Evolutionary conservation across 2,329 filamentous ascomycete species (phyloP).

Genomic region (Colletotrichum sp.): DNA sequence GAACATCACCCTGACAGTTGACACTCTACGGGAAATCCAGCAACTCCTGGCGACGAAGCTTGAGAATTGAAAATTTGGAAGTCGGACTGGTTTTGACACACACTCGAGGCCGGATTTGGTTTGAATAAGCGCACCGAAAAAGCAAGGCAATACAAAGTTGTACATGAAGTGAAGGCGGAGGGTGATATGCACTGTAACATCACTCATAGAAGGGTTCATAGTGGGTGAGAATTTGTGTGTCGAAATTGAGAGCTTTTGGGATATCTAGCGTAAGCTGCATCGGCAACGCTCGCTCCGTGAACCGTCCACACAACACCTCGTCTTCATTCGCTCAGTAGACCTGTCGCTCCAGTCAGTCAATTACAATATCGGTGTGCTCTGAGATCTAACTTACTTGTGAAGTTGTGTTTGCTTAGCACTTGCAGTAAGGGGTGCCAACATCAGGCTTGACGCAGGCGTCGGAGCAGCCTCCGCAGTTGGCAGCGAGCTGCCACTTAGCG

Average conservation of each 20-base stretch:
- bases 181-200: not conserved
- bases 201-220: not conserved
- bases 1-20: slow-evolving; percentile 34
- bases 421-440: not conserved
- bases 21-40: slow-evolving; percentile 30
- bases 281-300: not conserved
- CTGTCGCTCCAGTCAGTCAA: not conserved
- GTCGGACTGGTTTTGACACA: not conserved
- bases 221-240: not conserved
- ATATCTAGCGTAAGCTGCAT: not conserved
- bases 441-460: not conserved
- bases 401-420: not conserved
- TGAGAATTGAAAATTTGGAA: slow-evolving; percentile 26
- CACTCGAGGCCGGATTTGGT: not conserved
- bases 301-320: not conserved
- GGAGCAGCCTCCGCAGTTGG: not conserved
- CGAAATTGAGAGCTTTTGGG: not conserved
- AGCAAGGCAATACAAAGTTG: not conserved
- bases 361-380: not conserved
- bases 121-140: not conserved
- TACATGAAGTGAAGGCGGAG: not conserved
- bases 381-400: not conserved
- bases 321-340: not conserved
- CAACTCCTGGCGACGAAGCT: slow-evolving; percentile 21
- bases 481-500: not conserved